Conservation (phyloP, 208 protist species). For the Leptomonas pyrrhocoris region DNA sequence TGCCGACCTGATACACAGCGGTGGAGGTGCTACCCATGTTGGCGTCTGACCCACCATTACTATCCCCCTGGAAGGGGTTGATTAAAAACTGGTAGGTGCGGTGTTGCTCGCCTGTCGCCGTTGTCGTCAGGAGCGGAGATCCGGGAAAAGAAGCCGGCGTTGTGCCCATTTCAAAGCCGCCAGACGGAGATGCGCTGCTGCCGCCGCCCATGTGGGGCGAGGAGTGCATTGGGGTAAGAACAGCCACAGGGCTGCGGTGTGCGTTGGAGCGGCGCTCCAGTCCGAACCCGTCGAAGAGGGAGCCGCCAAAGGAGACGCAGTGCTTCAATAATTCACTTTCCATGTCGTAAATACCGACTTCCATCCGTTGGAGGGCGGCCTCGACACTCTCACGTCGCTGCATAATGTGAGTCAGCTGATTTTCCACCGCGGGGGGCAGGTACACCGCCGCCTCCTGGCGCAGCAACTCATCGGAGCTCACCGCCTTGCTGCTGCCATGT, state of each 20-base stretch:
- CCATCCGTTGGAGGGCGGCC: conserved; percentile 38
- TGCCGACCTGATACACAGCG: conserved; percentile 22
- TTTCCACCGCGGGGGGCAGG: conserved; percentile 21
- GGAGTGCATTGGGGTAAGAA: conserved; percentile 27
- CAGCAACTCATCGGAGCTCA: conserved; percentile 21
- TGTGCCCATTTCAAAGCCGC: not conserved
- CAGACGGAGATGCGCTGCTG: not conserved
- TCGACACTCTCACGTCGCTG: conserved; percentile 55
- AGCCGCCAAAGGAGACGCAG: conserved; percentile 69
- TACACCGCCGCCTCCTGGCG: conserved; percentile 32
- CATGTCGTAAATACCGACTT: conserved; percentile 69
- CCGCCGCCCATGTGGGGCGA: conserved; percentile 1
- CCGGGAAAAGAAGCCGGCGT: not conserved
- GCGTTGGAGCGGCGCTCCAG: conserved; percentile 51
- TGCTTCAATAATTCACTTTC: conserved; percentile 68
- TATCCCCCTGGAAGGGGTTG: not conserved
- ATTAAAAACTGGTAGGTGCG: conserved; percentile 23
- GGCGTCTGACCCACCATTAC: not conserved
- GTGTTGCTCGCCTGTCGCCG: not conserved
- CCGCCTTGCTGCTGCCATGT: conserved; percentile 17
- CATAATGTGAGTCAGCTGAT: conserved; percentile 46
- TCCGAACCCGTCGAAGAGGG: conserved; percentile 80
- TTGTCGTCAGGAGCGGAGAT: conserved; percentile 11
- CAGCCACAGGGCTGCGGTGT: conserved; percentile 30
- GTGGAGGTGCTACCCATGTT: not conserved